phyloP scores from a whole-genome alignment of 495 filamentous ascomycete genomes.

The Trichoderma reesei region DNA sequence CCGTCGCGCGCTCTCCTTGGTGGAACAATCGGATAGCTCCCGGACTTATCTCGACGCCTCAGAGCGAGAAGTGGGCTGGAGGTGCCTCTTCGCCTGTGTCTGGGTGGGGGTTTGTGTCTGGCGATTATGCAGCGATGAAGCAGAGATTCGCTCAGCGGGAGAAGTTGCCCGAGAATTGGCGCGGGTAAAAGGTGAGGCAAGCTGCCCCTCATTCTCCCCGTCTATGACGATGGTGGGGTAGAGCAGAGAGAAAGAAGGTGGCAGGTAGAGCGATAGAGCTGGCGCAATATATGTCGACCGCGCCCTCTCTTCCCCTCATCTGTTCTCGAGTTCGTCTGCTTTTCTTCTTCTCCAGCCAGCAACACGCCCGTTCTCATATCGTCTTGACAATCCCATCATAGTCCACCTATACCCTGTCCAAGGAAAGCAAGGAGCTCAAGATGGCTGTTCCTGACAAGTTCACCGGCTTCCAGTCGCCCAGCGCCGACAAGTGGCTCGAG shows the following conservation, averaged over 20 bases:
- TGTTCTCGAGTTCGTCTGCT: neutral
- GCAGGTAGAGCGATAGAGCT: neutral
- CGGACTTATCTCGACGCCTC: conserved; percentile 15
- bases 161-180: neutral
- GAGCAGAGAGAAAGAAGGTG: neutral
- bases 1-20: conserved; percentile 13
- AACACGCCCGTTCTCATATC: no score
- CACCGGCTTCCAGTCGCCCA: conserved; percentile 47
- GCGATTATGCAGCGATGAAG: neutral
- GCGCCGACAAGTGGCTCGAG: conserved; percentile 39
- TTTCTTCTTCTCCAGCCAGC: neutral
- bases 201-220: conserved; percentile 6
- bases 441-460: conserved; percentile 33
- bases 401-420: no score
- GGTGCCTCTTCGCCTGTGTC: neutral
- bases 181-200: neutral
- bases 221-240: conserved; percentile 1
- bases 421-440: neutral
- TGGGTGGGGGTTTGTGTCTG: neutral
- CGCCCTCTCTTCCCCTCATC: neutral
- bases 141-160: neutral
- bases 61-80: neutral
- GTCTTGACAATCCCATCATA: no score
- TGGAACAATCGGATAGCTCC: conserved; percentile 18
- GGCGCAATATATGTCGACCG: neutral